Base-by-base conservation (phyloP, 1,284 basidiomycete genomes). In the Fomitopsis schrenkii region DNA sequence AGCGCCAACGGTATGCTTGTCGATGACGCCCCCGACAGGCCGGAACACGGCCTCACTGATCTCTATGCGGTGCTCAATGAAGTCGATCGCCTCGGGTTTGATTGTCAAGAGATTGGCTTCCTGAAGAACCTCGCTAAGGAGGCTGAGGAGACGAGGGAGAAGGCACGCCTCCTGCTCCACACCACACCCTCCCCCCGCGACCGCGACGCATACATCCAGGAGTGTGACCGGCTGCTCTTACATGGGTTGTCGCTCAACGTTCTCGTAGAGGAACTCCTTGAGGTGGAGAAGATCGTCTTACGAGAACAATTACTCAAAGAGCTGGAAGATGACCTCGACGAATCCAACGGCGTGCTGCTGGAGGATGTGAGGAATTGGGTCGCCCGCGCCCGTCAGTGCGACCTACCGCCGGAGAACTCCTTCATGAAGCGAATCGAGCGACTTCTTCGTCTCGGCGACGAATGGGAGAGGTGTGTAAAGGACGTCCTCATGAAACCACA, bases 201-300 rank as follows among this genome's bases (percentile, higher is more conserved):
- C 48, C 82, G 85, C n/a, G 83, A 84, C 53, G 75, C 76, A 36
- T 88, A 82, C 70, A 76, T 90, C 65, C 80, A 80, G 59, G 86
- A 90, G 59, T 93, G 91, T 72, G 87, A 88, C 66, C 83, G 81
- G 55, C 75, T 93, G 2, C 79, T 93, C 55, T 72, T 85, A 48
- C 83, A 90, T 44, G 88, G 86, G 8, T 86, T 85, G 9, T 88
- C 88, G 8, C 72, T 94, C 60, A 93, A 93, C 64, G 88, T 95
- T n/a, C 77, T 84, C 55, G 78, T 95, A 4, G 85, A 90, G 44
- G 88, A 93, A 71, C 78, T 94, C 22, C 74, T 80, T 17, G 85
- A 91, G 67, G 80, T 95, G 17, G 88, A 91, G 74, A 87, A 86
- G 72, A 87, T 93, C 63, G 87, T 93, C 22, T 82, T 88, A 59